These are phyloP conservation scores for Actinomortierella ambigua DNA, from an alignment of 371 early-diverging fungal species.

Conservation along the genomic window DNA sequence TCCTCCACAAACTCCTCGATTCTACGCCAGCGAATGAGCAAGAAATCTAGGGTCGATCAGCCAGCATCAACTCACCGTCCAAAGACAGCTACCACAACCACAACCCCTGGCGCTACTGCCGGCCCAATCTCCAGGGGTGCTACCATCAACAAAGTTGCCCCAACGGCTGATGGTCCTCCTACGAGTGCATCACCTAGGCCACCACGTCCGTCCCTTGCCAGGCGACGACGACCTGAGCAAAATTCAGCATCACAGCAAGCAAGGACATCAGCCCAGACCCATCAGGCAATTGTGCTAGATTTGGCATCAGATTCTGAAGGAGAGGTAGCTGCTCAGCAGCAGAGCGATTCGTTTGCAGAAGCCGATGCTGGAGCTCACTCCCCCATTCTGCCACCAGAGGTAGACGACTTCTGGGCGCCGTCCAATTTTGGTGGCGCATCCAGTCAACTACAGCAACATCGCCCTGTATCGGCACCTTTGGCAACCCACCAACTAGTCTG, in stretches of 20 bases:
- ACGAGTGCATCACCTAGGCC: neutral
- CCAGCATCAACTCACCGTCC: neutral
- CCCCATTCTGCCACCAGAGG: neutral
- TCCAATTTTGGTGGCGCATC: slow-evolving; percentile 19
- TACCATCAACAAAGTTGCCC: neutral
- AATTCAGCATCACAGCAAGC: neutral
- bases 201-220: neutral
- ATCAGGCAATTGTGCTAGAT: slow-evolving; percentile 21
- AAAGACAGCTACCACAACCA: neutral
- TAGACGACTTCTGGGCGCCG: neutral
- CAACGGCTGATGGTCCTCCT: neutral
- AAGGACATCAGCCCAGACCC: neutral
- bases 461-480: neutral
- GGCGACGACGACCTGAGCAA: neutral
- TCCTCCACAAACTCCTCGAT: neutral
- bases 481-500: neutral
- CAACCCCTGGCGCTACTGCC: neutral
- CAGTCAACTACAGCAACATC: neutral
- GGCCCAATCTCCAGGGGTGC: neutral
- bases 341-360: no score
- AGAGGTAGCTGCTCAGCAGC: slow-evolving; percentile 4
- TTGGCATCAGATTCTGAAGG: slow-evolving; percentile 21
- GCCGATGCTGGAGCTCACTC: no score
- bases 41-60: neutral
- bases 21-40: neutral